Evolutionary conservation across 2,329 filamentous ascomycete species (phyloP).

Genomic region (Alternaria ethzedia): DNA sequence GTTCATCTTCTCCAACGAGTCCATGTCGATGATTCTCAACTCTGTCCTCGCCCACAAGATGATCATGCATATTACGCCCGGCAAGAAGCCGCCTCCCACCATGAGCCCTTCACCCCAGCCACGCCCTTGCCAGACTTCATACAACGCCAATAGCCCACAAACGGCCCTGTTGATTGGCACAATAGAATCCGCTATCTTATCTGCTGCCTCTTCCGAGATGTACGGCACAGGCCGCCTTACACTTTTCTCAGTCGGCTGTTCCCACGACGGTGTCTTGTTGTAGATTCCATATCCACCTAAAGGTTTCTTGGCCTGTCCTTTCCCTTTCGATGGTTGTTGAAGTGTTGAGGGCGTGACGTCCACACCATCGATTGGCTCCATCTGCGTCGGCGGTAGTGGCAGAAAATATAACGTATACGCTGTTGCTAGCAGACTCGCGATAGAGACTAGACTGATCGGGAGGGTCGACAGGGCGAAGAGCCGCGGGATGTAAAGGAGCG

Average conservation of each 20-base stretch:
- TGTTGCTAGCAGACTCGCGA: constrained; percentile 69
- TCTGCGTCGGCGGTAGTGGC: constrained; percentile 59
- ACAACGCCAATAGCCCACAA: constrained; percentile 57
- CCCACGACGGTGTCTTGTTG: constrained; percentile 9
- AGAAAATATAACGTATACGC: constrained; percentile 66
- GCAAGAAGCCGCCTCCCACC: constrained; percentile 49
- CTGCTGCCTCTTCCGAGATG: constrained; percentile 30
- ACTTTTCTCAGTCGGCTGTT: constrained; percentile 5
- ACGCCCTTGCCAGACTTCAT: constrained; percentile 36
- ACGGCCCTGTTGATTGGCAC: constrained; percentile 67
- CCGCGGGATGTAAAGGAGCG: constrained; percentile 62
- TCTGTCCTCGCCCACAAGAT: constrained; percentile 68
- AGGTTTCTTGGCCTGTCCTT: constrained; percentile 20
- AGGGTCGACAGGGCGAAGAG: constrained; percentile 51
- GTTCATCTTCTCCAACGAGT: constrained; percentile 64
- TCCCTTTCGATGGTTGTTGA: neutral
- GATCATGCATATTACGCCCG: constrained; percentile 63
- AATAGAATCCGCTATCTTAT: constrained; percentile 64
- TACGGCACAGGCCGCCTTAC: constrained; percentile 29
- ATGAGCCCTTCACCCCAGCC: constrained; percentile 35
- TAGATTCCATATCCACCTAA: constrained; percentile 11
- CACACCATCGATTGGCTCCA: constrained; percentile 16
- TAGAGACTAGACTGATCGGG: constrained; percentile 61
- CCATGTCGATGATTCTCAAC: constrained; percentile 73
- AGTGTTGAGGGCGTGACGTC: constrained; percentile 1